These are phyloP conservation scores for Penicillium paradoxum DNA, from an alignment of 495 filamentous ascomycete species.

Conservation along the genomic window DNA sequence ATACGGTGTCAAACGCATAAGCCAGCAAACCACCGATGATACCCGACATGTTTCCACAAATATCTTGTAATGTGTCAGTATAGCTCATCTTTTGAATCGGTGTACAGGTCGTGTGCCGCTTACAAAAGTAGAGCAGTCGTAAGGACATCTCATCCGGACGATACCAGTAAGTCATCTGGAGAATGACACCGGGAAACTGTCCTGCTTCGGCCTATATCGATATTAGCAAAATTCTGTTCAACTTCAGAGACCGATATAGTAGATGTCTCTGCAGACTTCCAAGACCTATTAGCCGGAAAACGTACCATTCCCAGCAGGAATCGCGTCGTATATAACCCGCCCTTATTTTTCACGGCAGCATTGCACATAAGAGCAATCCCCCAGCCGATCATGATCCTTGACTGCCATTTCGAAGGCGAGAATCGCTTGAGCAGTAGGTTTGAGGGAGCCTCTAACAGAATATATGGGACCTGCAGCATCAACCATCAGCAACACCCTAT, in stretches of 20 bases:
- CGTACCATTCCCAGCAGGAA: constrained; percentile 32
- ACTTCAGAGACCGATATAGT: too few species aligned
- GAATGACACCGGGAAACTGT: constrained; percentile 33
- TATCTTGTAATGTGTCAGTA: constrained; percentile 26
- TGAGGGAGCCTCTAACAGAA: constrained; percentile 38
- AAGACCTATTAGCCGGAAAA: background rate
- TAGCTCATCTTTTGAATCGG: background rate
- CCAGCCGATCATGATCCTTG: constrained; percentile 35
- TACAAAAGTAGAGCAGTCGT: constrained; percentile 17
- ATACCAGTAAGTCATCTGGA: constrained; percentile 37
- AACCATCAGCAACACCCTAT: constrained; percentile 6
- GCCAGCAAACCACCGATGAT: constrained; percentile 31
- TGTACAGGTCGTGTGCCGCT: background rate
- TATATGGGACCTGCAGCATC: constrained; percentile 37
- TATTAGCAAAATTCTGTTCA: background rate
- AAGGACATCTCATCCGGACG: constrained; percentile 34
- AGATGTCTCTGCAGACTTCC: too few species aligned
- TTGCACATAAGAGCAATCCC: constrained; percentile 32
- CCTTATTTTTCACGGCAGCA: constrained; percentile 30
- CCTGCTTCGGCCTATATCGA: constrained; percentile 27
- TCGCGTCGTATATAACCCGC: constrained; percentile 24
- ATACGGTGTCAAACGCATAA: constrained; percentile 28
- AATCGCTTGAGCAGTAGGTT: constrained; percentile 32
- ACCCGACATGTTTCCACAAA: constrained; percentile 27
- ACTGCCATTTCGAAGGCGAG: constrained; percentile 31